Evolutionary conservation across 164 flowering plant species (phyloP).

Genomic region (Dillenia turbinata): DNA sequence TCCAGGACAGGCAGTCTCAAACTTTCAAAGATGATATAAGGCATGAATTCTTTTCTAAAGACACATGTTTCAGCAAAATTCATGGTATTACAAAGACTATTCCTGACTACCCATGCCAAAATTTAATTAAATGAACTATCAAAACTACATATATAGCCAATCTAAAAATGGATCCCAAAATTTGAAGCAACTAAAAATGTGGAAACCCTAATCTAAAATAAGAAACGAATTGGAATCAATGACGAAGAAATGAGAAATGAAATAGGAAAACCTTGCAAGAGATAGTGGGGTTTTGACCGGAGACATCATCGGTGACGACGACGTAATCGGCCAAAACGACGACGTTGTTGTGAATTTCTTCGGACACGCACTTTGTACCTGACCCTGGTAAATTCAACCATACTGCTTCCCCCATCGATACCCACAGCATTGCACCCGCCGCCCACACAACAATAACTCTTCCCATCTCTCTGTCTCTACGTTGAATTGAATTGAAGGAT

Average conservation of each 20-base stretch:
- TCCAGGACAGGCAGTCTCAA: too few relatives aligned
- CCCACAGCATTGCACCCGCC: conserved; percentile 6
- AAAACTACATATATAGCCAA: too few relatives aligned
- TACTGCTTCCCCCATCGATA: conserved; percentile 21
- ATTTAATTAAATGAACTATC: too few relatives aligned
- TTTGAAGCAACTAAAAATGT: too few relatives aligned
- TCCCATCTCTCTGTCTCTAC: neutral
- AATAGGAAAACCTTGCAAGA: conserved; percentile 38
- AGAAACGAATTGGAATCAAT: neutral
- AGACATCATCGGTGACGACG: conserved; percentile 41
- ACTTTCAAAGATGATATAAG: too few relatives aligned
- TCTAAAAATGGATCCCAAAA: too few relatives aligned
- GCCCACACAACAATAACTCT: conserved; percentile 5
- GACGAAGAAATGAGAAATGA: neutral
- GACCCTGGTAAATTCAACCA: conserved; percentile 49
- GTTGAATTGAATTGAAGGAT: neutral
- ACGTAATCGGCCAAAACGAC: conserved; percentile 68
- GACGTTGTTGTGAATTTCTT: conserved; percentile 64
- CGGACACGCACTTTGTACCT: conserved; percentile 64
- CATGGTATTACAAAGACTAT: too few relatives aligned
- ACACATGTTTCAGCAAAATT: too few relatives aligned
- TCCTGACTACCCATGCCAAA: too few relatives aligned
- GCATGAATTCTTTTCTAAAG: too few relatives aligned
- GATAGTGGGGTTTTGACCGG: conserved; percentile 31
- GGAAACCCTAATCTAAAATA: neutral